These are phyloP conservation scores for Areca catechu DNA, from an alignment of 176 grass and related monocot species.

Conservation along the genomic window DNA sequence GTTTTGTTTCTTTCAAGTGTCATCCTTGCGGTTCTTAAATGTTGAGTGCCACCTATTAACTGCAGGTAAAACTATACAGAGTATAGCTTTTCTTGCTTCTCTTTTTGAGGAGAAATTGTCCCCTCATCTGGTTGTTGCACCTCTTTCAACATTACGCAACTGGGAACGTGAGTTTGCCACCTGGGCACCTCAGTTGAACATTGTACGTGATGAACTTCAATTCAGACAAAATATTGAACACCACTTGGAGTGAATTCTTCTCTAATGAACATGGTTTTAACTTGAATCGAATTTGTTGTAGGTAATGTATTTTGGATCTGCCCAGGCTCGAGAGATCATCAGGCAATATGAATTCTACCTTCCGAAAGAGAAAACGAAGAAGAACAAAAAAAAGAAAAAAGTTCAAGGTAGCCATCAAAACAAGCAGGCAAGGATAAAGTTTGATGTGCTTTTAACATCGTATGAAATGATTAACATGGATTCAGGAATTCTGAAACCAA, in stretches of 20 bases:
- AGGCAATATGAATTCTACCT: slow-evolving; percentile 91
- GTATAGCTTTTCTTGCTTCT: slow-evolving; percentile 94
- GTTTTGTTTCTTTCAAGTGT: slow-evolving; percentile 2
- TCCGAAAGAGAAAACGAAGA: slow-evolving; percentile 66
- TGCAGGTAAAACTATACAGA: slow-evolving; percentile 99
- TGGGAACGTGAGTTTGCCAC: slow-evolving; percentile 99
- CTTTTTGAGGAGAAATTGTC: slow-evolving; percentile 68
- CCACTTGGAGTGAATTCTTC: slow-evolving; percentile 13
- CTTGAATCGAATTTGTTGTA: slow-evolving; percentile 26
- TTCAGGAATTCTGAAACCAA: slow-evolving; percentile 68
- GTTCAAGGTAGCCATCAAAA: slow-evolving; percentile 43
- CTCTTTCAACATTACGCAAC: slow-evolving; percentile 87
- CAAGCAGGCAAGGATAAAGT: slow-evolving; percentile 84
- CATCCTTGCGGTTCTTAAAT: not conserved
- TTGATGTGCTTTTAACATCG: slow-evolving; percentile 97
- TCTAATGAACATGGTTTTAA: slow-evolving; percentile 5
- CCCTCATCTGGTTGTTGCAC: slow-evolving; percentile 91
- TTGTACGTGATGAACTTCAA: slow-evolving; percentile 49
- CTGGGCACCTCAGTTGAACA: slow-evolving; percentile 97
- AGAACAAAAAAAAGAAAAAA: slow-evolving; percentile 76
- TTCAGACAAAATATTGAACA: slow-evolving; percentile 9
- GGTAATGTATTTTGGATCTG: slow-evolving; percentile 92
- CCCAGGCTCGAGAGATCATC: slow-evolving; percentile 61
- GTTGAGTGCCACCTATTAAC: not conserved
- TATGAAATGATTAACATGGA: slow-evolving; percentile 99